Conservation (phyloP, 345 rosid genomes). For the Rhodomyrtus tomentosa region DNA sequence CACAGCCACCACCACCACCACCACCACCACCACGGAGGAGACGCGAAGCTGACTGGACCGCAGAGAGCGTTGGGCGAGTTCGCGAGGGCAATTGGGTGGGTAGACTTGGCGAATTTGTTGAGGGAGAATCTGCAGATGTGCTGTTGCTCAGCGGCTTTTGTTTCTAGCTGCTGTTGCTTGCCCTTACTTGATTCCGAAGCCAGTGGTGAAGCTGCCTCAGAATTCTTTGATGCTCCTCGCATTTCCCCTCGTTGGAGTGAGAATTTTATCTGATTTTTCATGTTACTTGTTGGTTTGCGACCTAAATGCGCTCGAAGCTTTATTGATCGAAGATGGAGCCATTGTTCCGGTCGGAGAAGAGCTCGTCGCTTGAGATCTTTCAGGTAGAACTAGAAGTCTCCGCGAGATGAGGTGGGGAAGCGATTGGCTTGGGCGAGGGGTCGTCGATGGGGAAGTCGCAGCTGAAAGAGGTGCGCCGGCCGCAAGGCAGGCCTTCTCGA, state of each 20-base stretch:
- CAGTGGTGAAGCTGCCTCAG: conserved; percentile 48
- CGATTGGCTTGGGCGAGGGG: too few species aligned
- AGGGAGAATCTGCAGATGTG: conserved; percentile 83
- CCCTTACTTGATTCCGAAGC: conserved; percentile 59
- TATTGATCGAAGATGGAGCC: neutral
- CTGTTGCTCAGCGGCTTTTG: conserved; percentile 61
- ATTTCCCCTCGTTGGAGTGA: conserved; percentile 92
- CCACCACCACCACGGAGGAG: conserved; percentile 24
- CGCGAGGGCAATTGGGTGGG: conserved; percentile 68
- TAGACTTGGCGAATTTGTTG: conserved; percentile 56
- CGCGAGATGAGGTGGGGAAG: too few species aligned
- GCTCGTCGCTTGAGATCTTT: too few species aligned
- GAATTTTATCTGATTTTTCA: neutral
- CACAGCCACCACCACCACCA: conserved; percentile 26
- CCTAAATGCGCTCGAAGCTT: neutral
- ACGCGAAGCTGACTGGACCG: conserved; percentile 24
- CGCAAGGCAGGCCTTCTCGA: too few species aligned
- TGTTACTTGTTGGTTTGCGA: neutral
- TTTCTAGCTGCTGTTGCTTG: conserved; percentile 70
- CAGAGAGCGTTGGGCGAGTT: conserved; percentile 45
- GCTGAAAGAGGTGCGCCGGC: too few species aligned
- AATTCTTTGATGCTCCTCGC: conserved; percentile 52
- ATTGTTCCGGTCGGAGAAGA: too few species aligned
- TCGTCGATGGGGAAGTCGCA: too few species aligned
- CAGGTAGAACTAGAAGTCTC: too few species aligned